Evolutionary conservation across 768 basidiomycete species (phyloP).

Genomic region (Mycena sanguinolenta): DNA sequence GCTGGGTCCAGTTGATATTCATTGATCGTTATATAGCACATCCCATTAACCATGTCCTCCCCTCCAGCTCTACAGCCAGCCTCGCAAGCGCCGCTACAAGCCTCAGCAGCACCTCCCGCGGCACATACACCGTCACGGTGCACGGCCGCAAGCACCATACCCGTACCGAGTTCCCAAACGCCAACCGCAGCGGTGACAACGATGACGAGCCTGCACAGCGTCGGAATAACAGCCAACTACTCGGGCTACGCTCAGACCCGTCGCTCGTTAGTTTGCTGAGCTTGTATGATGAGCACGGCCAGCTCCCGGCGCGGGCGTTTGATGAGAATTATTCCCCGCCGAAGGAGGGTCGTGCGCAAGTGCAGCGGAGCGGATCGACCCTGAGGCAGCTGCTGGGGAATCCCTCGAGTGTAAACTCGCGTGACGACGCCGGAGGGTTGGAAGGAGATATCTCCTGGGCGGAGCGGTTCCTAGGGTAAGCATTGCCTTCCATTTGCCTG

Average conservation of each 20-base stretch:
- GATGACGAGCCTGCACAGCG: slow-evolving; percentile 52
- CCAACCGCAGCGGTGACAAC: slow-evolving; percentile 56
- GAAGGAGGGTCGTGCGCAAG: slow-evolving; percentile 64
- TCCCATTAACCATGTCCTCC: slow-evolving; percentile 72
- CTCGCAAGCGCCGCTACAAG: slow-evolving; percentile 60
- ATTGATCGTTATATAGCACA: slow-evolving; percentile 59
- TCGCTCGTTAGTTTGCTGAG: slow-evolving; percentile 82
- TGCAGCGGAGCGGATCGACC: slow-evolving; percentile 76
- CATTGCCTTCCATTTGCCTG: neutral
- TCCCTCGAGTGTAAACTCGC: slow-evolving; percentile 51
- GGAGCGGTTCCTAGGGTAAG: slow-evolving; percentile 79
- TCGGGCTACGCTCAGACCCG: slow-evolving; percentile 78
- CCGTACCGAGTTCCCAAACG: slow-evolving; percentile 75
- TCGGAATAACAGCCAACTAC: slow-evolving; percentile 63
- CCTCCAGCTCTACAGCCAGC: slow-evolving; percentile 65
- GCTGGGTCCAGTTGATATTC: neutral
- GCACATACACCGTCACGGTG: slow-evolving; percentile 82
- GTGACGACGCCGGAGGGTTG: slow-evolving; percentile 49
- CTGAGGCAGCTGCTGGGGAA: slow-evolving; percentile 79
- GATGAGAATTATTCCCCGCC: slow-evolving; percentile 74
- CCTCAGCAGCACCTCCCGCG: slow-evolving; percentile 56
- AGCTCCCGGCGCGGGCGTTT: slow-evolving; percentile 71
- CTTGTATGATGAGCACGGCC: slow-evolving; percentile 81
- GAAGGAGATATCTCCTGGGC: slow-evolving; percentile 91
- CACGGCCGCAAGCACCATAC: slow-evolving; percentile 72